Evolutionary conservation across 768 basidiomycete genomes (phyloP).

Genomic region (Lepiota venenata): DNA sequence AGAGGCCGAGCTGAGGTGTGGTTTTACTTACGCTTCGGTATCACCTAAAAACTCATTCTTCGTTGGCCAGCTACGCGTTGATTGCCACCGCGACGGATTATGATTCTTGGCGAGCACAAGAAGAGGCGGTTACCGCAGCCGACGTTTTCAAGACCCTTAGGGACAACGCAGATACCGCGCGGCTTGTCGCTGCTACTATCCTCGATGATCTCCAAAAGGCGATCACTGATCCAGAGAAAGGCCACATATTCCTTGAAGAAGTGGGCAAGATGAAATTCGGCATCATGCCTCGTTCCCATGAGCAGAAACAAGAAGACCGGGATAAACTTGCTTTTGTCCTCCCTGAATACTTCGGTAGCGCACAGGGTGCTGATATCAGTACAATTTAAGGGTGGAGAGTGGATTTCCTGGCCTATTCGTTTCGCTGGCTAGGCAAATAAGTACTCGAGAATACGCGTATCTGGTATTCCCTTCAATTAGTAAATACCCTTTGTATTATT

Average conservation of each 20-base stretch:
- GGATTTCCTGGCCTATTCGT: too few species aligned
- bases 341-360: slow-evolving; percentile 62
- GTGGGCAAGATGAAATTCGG: slow-evolving; percentile 81
- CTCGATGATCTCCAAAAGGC: slow-evolving; percentile 65
- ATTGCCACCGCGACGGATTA: slow-evolving; percentile 93
- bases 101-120: slow-evolving; percentile 87
- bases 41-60: background rate
- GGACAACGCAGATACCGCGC: slow-evolving; percentile 83
- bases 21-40: background rate
- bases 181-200: slow-evolving; percentile 66
- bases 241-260: slow-evolving; percentile 57
- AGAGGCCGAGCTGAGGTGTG: slow-evolving; percentile 90
- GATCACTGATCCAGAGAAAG: slow-evolving; percentile 23
- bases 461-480: background rate
- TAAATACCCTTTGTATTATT: too few species aligned
- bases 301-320: slow-evolving; percentile 55
- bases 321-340: slow-evolving; percentile 74
- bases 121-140: slow-evolving; percentile 81
- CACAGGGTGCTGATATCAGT: too few species aligned
- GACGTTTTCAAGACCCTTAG: slow-evolving; percentile 89
- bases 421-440: too few species aligned
- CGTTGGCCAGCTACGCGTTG: slow-evolving; percentile 71
- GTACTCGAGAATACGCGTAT: too few species aligned
- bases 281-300: slow-evolving; percentile 69
- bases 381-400: too few species aligned